These are phyloP conservation scores for Pleurotus giganteus DNA, from an alignment of 768 basidiomycete species.

Conservation along the genomic window DNA sequence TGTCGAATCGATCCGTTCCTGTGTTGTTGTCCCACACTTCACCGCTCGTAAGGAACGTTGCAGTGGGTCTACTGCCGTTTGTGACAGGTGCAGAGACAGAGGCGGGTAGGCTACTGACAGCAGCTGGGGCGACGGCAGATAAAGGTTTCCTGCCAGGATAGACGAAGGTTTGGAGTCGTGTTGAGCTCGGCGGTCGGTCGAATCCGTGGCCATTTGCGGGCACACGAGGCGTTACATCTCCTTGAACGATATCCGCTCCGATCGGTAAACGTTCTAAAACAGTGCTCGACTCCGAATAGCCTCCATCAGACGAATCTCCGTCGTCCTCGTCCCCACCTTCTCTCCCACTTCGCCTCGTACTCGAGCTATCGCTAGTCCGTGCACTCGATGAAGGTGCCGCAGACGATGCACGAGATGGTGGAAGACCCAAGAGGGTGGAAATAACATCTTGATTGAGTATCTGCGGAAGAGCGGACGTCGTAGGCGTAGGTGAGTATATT, in stretches of 20 bases:
- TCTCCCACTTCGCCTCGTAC: slow-evolving; percentile 17
- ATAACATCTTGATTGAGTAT: slow-evolving; percentile 73
- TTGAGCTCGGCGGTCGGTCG: slow-evolving; percentile 1
- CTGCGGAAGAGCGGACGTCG: slow-evolving; percentile 52
- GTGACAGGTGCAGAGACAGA: slow-evolving; percentile 7
- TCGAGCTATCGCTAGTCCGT: neutral
- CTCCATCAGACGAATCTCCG: slow-evolving; percentile 32
- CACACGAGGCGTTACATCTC: slow-evolving; percentile 62
- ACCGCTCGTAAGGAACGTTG: slow-evolving; percentile 63
- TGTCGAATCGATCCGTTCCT: slow-evolving; percentile 4
- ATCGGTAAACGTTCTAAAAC: slow-evolving; percentile 28
- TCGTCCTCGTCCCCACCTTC: slow-evolving; percentile 62
- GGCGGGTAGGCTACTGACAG: slow-evolving; percentile 10
- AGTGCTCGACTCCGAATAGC: slow-evolving; percentile 41
- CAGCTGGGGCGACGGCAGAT: neutral
- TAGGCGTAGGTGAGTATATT: slow-evolving; percentile 58
- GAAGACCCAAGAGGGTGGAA: slow-evolving; percentile 57
- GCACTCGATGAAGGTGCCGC: slow-evolving; percentile 2
- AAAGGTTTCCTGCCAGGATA: neutral
- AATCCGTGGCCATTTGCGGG: neutral
- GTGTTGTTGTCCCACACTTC: slow-evolving; percentile 33
- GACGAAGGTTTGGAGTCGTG: neutral
- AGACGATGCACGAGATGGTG: slow-evolving; percentile 27
- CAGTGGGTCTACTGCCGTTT: slow-evolving; percentile 34
- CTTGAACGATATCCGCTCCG: slow-evolving; percentile 25